phyloP scores from a whole-genome alignment of 768 basidiomycete genomes.

The Harrya chromipes region DNA sequence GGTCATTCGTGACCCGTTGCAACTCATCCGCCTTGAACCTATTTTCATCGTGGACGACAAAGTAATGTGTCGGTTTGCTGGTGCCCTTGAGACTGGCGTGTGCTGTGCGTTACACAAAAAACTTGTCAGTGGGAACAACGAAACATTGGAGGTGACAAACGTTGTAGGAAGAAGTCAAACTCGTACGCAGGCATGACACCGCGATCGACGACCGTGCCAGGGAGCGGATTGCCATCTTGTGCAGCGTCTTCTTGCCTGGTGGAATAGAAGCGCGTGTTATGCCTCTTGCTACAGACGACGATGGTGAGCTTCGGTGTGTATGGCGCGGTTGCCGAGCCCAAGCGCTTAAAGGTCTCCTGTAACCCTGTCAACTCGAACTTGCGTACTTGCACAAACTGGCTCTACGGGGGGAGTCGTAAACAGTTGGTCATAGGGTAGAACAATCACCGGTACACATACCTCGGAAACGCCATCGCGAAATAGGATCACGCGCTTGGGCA shows the following conservation, averaged over 20 bases:
- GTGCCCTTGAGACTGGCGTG: constrained; percentile 45
- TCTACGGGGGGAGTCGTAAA: constrained; percentile 23
- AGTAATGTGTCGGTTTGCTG: constrained; percentile 52
- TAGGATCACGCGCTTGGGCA: constrained; percentile 46
- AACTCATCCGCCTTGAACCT: constrained; percentile 46
- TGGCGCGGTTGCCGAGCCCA: constrained; percentile 28
- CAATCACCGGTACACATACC: constrained; percentile 34
- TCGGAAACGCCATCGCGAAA: constrained; percentile 79
- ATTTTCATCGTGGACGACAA: constrained; percentile 54
- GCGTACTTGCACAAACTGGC: constrained; percentile 47
- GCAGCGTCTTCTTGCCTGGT: constrained; percentile 38
- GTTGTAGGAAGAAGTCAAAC: constrained; percentile 55
- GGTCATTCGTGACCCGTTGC: constrained; percentile 48
- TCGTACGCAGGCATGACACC: constrained; percentile 53
- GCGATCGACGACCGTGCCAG: constrained; percentile 55
- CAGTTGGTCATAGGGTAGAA: neutral
- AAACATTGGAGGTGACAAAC: constrained; percentile 13
- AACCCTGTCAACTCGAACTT: constrained; percentile 41
- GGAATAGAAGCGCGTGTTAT: constrained; percentile 56
- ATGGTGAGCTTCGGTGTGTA: constrained; percentile 51
- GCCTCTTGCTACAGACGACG: constrained; percentile 53
- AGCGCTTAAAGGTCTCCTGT: constrained; percentile 38
- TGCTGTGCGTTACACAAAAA: constrained; percentile 17
- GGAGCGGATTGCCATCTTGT: constrained; percentile 45
- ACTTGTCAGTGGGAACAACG: neutral